Percentiles rank a stretch among this genome's conserved stretches.
Evolutionary conservation across 2,329 filamentous ascomycete species (phyloP).

Genomic region (Aspergillus sergii): DNA sequence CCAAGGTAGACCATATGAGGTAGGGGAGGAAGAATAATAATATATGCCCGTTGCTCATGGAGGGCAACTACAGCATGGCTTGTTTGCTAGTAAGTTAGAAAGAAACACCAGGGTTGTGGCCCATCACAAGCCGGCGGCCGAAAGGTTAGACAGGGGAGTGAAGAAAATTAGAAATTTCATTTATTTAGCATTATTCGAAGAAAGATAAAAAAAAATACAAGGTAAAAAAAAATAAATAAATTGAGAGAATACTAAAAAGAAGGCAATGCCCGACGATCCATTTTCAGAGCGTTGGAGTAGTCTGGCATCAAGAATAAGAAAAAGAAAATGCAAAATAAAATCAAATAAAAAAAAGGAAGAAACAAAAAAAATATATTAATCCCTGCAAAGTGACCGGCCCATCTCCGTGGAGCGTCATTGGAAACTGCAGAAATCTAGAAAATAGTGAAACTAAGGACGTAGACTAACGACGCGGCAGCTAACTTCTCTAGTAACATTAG

Average conservation of each 20-base stretch:
- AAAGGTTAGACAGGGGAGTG: constrained; percentile 23
- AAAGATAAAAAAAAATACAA: constrained; percentile 1
- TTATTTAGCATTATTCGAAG: background rate
- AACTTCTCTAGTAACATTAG: constrained; percentile 24
- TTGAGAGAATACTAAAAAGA: background rate
- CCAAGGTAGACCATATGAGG: background rate
- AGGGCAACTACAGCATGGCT: constrained; percentile 19
- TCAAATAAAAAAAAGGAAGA: background rate
- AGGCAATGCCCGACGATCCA: background rate
- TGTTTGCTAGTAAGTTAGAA: constrained; percentile 17
- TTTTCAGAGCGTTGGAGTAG: background rate
- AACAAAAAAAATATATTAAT: background rate
- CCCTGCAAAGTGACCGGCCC: constrained; percentile 3
- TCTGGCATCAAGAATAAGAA: background rate
- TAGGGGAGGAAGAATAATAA: constrained; percentile 10
- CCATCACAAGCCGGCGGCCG: constrained; percentile 28
- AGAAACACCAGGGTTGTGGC: constrained; percentile 20
- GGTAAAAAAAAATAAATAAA: background rate
- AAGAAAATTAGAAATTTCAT: background rate
- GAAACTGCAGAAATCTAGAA: constrained; percentile 4
- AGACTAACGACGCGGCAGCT: constrained; percentile 14
- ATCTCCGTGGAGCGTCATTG: constrained; percentile 6
- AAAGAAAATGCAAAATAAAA: background rate
- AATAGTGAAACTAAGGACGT: background rate
- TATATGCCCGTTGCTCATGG: constrained; percentile 20